Evolutionary conservation across 2,329 filamentous ascomycete genomes (phyloP).

Genomic region (Septoria linicola): DNA sequence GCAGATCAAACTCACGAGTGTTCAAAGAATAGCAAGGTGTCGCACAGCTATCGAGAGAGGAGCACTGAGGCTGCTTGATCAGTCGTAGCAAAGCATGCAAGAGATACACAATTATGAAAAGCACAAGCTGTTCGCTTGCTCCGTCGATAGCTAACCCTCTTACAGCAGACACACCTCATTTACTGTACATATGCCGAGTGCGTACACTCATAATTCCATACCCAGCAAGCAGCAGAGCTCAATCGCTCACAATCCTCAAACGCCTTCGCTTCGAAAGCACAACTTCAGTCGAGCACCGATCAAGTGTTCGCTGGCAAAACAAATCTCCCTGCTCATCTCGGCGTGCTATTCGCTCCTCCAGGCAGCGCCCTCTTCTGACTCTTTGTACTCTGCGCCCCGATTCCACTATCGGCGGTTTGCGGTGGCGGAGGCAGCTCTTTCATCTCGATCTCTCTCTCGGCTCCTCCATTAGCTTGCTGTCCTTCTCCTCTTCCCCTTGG

Average conservation of each 20-base stretch:
- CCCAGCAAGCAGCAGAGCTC: not conserved
- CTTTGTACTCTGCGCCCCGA: constrained; percentile 1
- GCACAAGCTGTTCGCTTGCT: not conserved
- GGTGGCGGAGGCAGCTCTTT: constrained; percentile 45
- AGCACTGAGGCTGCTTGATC: too few species aligned
- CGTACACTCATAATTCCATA: too few species aligned
- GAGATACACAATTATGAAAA: not conserved
- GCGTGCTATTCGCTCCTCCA: not conserved
- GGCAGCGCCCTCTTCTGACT: not conserved
- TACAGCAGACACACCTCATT: not conserved
- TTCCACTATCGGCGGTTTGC: constrained; percentile 11
- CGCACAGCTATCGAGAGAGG: too few species aligned
- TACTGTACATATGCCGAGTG: not conserved
- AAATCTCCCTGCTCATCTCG: too few species aligned
- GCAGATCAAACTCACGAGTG: too few species aligned
- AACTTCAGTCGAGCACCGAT: too few species aligned
- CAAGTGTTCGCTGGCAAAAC: too few species aligned
- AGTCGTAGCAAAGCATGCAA: too few species aligned
- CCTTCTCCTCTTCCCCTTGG: constrained; percentile 6
- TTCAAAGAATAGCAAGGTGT: too few species aligned
- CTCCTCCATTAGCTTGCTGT: constrained; percentile 28
- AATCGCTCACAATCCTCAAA: not conserved
- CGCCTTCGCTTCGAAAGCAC: not conserved
- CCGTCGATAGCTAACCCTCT: too few species aligned
- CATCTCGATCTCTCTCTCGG: constrained; percentile 62